Conservation (phyloP, 495 filamentous ascomycete genomes). For the Aspergillus olivimuriae region DNA sequence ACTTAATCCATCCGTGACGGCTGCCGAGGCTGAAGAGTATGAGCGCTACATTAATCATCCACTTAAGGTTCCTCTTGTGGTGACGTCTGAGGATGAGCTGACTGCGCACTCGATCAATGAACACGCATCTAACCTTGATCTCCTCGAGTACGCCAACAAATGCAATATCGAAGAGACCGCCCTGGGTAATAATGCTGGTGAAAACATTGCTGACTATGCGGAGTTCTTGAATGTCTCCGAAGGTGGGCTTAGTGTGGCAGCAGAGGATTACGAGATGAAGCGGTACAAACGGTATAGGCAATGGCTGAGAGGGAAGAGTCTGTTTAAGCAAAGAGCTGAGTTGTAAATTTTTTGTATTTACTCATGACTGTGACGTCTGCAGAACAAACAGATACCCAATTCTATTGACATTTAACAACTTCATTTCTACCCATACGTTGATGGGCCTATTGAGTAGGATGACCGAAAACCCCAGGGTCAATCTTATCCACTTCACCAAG, state of each 20-base stretch:
- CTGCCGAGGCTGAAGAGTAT: slow-evolving; percentile 77
- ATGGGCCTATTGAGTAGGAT: too few species aligned
- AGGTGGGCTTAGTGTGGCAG: slow-evolving; percentile 78
- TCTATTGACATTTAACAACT: too few species aligned
- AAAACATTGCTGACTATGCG: slow-evolving; percentile 66
- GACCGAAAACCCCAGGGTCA: slow-evolving; percentile 10
- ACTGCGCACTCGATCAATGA: slow-evolving; percentile 36
- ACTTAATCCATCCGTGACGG: slow-evolving; percentile 69
- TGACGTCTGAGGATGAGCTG: slow-evolving; percentile 59
- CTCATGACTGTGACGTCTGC: too few species aligned
- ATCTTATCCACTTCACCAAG: slow-evolving; percentile 11
- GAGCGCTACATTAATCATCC: slow-evolving; percentile 87
- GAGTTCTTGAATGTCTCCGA: slow-evolving; percentile 71
- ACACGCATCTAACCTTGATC: slow-evolving; percentile 52
- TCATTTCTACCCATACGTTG: too few species aligned
- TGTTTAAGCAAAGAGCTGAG: slow-evolving; percentile 86
- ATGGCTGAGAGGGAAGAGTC: slow-evolving; percentile 85
- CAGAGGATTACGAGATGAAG: slow-evolving; percentile 82
- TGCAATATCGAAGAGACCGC: slow-evolving; percentile 31
- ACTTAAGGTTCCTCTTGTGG: slow-evolving; percentile 79
- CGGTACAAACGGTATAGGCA: slow-evolving; percentile 92
- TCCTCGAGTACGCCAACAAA: slow-evolving; percentile 66
- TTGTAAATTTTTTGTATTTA: slow-evolving; percentile 23
- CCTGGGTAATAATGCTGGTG: slow-evolving; percentile 43
- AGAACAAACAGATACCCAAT: too few species aligned